A percentile compares a stretch with the other conserved stretches of the same genome.
phyloP scores from a whole-genome alignment of 169 alveolate species.

The Perkinsus olseni region DNA sequence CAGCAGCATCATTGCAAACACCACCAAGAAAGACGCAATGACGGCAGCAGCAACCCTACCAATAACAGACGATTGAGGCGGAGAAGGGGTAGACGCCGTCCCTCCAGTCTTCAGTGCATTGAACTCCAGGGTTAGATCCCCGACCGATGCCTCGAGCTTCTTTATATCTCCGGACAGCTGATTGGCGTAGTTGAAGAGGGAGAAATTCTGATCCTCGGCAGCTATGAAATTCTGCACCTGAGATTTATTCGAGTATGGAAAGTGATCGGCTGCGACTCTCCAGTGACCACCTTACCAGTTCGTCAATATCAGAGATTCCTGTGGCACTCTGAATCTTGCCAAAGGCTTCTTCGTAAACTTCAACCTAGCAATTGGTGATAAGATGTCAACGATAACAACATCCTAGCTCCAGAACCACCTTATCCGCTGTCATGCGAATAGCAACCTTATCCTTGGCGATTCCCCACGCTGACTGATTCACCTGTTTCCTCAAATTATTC shows the following conservation, averaged over 20 bases:
- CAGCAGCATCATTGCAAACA: no score
- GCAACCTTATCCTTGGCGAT: slow-evolving; percentile 32
- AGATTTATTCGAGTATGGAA: not conserved
- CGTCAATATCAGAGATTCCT: slow-evolving; percentile 61
- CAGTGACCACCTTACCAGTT: slow-evolving; percentile 20
- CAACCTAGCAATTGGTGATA: not conserved
- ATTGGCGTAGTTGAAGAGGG: slow-evolving; percentile 64
- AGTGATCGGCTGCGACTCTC: not conserved
- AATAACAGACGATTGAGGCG: no score
- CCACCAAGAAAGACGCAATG: no score
- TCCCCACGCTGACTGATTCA: slow-evolving; percentile 17
- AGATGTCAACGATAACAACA: not conserved
- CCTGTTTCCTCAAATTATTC: slow-evolving; percentile 25
- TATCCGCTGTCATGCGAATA: slow-evolving; percentile 39
- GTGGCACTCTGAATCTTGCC: slow-evolving; percentile 80
- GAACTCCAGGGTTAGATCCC: slow-evolving; percentile 52
- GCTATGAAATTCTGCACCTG: slow-evolving; percentile 50
- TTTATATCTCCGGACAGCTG: slow-evolving; percentile 68
- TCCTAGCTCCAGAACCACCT: slow-evolving; percentile 16
- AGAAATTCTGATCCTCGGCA: slow-evolving; percentile 73
- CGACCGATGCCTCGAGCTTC: slow-evolving; percentile 56
- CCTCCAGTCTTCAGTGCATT: slow-evolving; percentile 24
- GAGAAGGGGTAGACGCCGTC: no score
- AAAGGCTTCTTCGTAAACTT: slow-evolving; percentile 58
- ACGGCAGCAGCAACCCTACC: no score